These are phyloP conservation scores for Copromyces sp. DNA, from an alignment of 495 filamentous ascomycete species.

Conservation along the genomic window DNA sequence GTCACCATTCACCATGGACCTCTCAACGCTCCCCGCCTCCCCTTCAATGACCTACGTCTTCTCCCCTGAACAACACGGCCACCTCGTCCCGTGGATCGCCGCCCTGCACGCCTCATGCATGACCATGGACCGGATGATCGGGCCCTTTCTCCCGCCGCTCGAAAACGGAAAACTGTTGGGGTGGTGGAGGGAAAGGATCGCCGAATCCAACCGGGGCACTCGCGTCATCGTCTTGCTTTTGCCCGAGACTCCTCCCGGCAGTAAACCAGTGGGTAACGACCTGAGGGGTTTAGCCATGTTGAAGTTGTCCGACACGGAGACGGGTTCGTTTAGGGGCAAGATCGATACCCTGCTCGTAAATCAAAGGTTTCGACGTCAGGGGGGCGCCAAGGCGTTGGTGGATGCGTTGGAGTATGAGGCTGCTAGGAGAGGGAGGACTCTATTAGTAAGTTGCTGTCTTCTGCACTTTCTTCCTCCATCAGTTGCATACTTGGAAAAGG, in stretches of 20 bases:
- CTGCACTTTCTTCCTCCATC: too few species aligned
- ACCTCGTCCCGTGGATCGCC: slow-evolving; percentile 29
- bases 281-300: slow-evolving; percentile 31
- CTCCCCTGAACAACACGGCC: slow-evolving; percentile 20
- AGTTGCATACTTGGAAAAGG: too few species aligned
- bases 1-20: slow-evolving; percentile 1
- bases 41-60: slow-evolving; percentile 20
- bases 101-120: slow-evolving; percentile 32
- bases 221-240: slow-evolving; percentile 28
- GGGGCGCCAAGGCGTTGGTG: slow-evolving; percentile 23
- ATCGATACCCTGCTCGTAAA: slow-evolving; percentile 32
- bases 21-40: neutral
- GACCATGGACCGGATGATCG: slow-evolving; percentile 25
- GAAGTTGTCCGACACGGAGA: slow-evolving; percentile 24
- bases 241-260: slow-evolving; percentile 15
- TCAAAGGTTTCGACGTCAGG: slow-evolving; percentile 18
- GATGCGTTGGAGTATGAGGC: slow-evolving; percentile 28
- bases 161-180: slow-evolving; percentile 29
- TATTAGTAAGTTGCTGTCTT: slow-evolving; percentile 20
- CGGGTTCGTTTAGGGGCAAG: slow-evolving; percentile 25
- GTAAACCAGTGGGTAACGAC: slow-evolving; percentile 21
- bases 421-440: slow-evolving; percentile 21
- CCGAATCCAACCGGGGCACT: slow-evolving; percentile 19
- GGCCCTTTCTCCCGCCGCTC: slow-evolving; percentile 29
- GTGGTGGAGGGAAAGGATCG: slow-evolving; percentile 31